phyloP scores from a whole-genome alignment of 2,329 filamentous ascomycete species.

The Intubia oerlemansii region DNA sequence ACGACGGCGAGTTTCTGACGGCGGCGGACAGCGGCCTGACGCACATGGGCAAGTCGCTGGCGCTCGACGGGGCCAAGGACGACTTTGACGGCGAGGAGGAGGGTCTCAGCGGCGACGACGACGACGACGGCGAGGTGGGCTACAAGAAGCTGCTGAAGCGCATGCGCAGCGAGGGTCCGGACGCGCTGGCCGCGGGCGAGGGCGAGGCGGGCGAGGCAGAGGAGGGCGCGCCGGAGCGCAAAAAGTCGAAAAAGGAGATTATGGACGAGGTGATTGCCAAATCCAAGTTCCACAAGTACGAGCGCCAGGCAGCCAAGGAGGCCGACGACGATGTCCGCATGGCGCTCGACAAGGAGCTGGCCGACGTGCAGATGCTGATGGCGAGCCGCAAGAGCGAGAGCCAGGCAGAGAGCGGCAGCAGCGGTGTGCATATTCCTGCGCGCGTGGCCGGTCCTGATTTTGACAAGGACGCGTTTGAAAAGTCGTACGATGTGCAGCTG shows the following conservation, averaged over 20 bases:
- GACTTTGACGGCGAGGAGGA: conserved; percentile 68
- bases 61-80: conserved; percentile 22
- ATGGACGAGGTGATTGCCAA: conserved; percentile 98
- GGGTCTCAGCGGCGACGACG: conserved; percentile 33
- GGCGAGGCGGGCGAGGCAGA: conserved; percentile 17
- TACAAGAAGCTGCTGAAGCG: conserved; percentile 34
- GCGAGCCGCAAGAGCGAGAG: neutral
- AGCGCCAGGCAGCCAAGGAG: conserved; percentile 80
- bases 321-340: conserved; percentile 76
- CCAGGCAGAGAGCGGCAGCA: neutral
- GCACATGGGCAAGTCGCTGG: conserved; percentile 1
- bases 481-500: conserved; percentile 70
- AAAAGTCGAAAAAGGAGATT: conserved; percentile 90
- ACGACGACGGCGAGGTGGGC: conserved; percentile 38
- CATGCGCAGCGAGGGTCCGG: conserved; percentile 22
- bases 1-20: conserved; percentile 25
- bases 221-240: conserved; percentile 49
- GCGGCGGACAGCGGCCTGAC: neutral
- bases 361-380: conserved; percentile 46
- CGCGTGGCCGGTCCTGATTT: too few relatives aligned
- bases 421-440: too few relatives aligned
- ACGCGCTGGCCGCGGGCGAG: conserved; percentile 10
- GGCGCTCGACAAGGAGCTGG: conserved; percentile 66
- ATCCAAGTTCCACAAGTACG: conserved; percentile 86
- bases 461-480: conserved; percentile 50